Percentiles rank a stretch among this genome's conserved stretches.
Conservation (phyloP, 768 basidiomycete species). For the Lactifluus subvellereus region DNA sequence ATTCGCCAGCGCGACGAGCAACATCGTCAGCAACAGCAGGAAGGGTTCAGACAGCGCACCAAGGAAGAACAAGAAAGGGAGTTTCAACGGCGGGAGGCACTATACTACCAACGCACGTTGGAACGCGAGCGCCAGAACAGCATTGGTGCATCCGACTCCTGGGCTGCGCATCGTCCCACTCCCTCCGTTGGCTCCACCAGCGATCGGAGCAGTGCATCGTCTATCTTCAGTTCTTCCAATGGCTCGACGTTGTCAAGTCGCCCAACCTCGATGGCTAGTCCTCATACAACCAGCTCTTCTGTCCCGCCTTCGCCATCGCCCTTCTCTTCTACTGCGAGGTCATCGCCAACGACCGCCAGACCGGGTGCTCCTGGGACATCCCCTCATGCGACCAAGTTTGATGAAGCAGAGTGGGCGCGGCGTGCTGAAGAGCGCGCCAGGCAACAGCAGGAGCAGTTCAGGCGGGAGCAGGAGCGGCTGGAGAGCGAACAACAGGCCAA, state of each 20-base stretch:
- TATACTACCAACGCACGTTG: conserved; percentile 17
- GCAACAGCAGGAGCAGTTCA: conserved; percentile 64
- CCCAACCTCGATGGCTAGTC: conserved; percentile 20
- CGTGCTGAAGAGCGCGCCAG: conserved; percentile 58
- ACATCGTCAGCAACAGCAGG: conserved; percentile 29
- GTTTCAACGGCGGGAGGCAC: conserved; percentile 22
- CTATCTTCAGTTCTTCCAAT: conserved; percentile 21
- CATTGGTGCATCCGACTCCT: conserved; percentile 18
- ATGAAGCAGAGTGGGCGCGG: conserved; percentile 55
- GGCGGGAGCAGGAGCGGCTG: conserved; percentile 56
- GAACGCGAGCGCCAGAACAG: conserved; percentile 30
- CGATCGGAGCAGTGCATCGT: conserved; percentile 25
- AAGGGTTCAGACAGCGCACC: conserved; percentile 28
- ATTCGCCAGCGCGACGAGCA: conserved; percentile 20
- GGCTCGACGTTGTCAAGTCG: conserved; percentile 23
- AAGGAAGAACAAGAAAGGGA: conserved; percentile 30
- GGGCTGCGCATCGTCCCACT: conserved; percentile 28
- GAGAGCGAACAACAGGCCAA: conserved; percentile 41
- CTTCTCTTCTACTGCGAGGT: conserved; percentile 9
- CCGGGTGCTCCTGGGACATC: conserved; percentile 23
- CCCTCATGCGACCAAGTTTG: conserved; percentile 22
- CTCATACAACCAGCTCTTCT: conserved; percentile 14
- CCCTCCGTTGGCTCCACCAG: conserved; percentile 19
- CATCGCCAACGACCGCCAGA: conserved; percentile 10
- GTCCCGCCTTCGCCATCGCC: conserved; percentile 11